A percentile compares a stretch with the other conserved stretches of the same genome.
phyloP scores from a whole-genome alignment of 2,329 filamentous ascomycete species.

The Pseudogymnoascus sp. region DNA sequence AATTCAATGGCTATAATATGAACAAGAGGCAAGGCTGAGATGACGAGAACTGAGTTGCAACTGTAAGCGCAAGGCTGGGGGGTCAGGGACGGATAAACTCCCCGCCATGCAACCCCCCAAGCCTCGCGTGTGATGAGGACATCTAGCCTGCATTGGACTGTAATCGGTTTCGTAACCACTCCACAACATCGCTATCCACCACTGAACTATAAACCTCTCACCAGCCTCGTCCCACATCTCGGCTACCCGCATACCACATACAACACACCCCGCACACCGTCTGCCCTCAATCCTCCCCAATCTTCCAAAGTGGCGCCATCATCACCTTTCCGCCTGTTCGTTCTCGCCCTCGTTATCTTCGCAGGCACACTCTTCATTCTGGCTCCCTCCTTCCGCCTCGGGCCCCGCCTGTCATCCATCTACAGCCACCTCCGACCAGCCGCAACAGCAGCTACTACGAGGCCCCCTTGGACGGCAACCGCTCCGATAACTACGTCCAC shows the following conservation, averaged over 20 bases:
- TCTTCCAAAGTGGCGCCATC: slow-evolving; percentile 13
- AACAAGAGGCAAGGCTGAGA: not conserved
- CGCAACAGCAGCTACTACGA: not conserved
- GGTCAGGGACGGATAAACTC: not conserved
- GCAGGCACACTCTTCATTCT: slow-evolving; percentile 51
- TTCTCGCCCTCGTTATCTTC: slow-evolving; percentile 49
- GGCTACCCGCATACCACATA: slow-evolving; percentile 4
- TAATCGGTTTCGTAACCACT: not conserved
- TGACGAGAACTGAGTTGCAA: not conserved
- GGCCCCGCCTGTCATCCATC: slow-evolving; percentile 47
- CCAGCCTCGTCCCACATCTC: not conserved
- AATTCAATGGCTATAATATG: not conserved
- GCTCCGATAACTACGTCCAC: slow-evolving; percentile 39
- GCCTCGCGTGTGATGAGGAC: not conserved
- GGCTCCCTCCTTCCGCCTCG: slow-evolving; percentile 48
- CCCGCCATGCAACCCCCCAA: not conserved
- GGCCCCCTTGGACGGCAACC: slow-evolving; percentile 9
- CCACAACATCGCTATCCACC: not conserved
- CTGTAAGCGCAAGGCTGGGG: not conserved
- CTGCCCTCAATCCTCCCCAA: slow-evolving; percentile 10
- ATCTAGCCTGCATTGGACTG: not conserved
- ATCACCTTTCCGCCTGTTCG: slow-evolving; percentile 31
- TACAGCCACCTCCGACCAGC: slow-evolving; percentile 44
- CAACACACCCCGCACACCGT: not conserved
- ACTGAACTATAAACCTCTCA: not conserved